These are phyloP conservation scores for Ambrosia trifida DNA, from an alignment of 129 eudicot species.

Conservation along the genomic window DNA sequence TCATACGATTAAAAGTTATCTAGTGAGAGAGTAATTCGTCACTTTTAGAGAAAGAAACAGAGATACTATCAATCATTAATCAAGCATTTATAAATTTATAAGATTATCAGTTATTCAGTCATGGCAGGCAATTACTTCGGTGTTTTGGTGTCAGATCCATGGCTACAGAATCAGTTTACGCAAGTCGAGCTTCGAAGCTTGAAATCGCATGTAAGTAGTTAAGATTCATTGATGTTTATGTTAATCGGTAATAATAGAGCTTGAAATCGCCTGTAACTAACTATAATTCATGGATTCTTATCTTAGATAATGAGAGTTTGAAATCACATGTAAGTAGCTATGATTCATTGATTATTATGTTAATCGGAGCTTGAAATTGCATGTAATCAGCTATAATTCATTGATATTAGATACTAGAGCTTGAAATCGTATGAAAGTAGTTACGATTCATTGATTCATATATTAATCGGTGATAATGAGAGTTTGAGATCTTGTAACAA, in stretches of 20 bases:
- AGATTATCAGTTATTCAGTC: background rate
- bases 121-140: slow-evolving; percentile 83
- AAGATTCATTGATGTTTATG: background rate
- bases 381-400: too few species aligned
- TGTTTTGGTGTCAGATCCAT: slow-evolving; percentile 94
- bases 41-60: slow-evolving; percentile 24
- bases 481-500: slow-evolving; percentile 11
- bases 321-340: too few species aligned
- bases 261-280: too few species aligned
- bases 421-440: background rate
- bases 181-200: slow-evolving; percentile 95
- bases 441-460: too few species aligned
- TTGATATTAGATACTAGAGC: too few species aligned
- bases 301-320: background rate
- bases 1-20: background rate
- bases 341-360: too few species aligned
- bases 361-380: too few species aligned
- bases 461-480: background rate
- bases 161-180: slow-evolving; percentile 99
- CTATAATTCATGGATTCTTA: too few species aligned
- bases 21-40: background rate
- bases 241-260: slow-evolving; percentile 9
- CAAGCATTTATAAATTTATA: background rate
- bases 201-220: slow-evolving; percentile 67
- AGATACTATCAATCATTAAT: background rate